Conservation (phyloP, 164 flowering plant genomes). For the Vitis amurensis region DNA sequence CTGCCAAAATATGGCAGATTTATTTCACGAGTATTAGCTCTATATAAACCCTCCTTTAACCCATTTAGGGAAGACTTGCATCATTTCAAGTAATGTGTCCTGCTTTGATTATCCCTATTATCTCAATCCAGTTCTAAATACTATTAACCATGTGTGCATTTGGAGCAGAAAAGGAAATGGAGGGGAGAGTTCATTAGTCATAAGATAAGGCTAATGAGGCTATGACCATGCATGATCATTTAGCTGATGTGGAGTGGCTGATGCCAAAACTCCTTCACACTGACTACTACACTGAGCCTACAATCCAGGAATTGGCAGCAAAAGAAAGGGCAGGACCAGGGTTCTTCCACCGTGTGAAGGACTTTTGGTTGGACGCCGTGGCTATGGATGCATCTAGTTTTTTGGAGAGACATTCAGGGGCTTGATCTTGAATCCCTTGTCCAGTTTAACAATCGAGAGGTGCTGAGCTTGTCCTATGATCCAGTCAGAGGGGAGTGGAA, state of each 20-base stretch:
- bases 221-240: background rate
- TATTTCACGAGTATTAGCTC: no score
- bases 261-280: constrained; percentile 17
- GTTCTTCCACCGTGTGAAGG: constrained; percentile 21
- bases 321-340: constrained; percentile 25
- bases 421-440: constrained; percentile 25
- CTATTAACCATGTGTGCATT: background rate
- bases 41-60: no score
- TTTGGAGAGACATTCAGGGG: constrained; percentile 19
- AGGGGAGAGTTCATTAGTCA: background rate
- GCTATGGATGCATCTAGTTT: constrained; percentile 25
- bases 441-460: constrained; percentile 25
- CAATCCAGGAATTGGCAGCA: constrained; percentile 20
- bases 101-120: no score
- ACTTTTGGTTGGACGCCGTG: constrained; percentile 25
- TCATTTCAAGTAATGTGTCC: no score
- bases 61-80: no score
- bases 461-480: constrained; percentile 26
- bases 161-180: background rate
- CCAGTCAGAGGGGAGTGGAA: constrained; percentile 29
- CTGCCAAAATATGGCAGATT: no score
- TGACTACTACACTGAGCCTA: constrained; percentile 26
- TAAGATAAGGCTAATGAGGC: constrained; percentile 3
- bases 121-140: no score
- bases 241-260: constrained; percentile 9